These are phyloP conservation scores for Saccharomyces pastorianus DNA, from an alignment of 1,139 yeast genomes.

Conservation along the genomic window DNA sequence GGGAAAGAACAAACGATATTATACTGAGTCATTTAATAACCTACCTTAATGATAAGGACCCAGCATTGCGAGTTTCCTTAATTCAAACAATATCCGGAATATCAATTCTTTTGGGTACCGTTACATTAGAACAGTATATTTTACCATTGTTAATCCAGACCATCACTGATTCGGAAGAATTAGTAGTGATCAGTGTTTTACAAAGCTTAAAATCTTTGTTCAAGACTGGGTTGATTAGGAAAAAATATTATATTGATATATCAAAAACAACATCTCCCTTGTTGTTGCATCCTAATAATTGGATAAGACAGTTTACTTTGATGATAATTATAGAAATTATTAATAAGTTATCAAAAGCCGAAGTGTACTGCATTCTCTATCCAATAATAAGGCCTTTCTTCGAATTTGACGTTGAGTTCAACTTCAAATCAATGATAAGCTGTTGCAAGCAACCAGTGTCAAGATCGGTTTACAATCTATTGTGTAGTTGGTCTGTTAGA, in stretches of 20 bases:
- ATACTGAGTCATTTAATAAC: conserved; percentile 86
- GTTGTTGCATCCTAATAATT: conserved; percentile 76
- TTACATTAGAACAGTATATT: conserved; percentile 79
- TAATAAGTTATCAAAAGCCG: conserved; percentile 61
- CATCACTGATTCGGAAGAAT: conserved; percentile 72
- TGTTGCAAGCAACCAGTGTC: conserved; percentile 61
- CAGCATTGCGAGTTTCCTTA: conserved; percentile 60
- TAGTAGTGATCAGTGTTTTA: conserved; percentile 69
- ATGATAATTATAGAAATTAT: conserved; percentile 56
- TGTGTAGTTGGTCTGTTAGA: conserved; percentile 64
- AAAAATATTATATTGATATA: conserved; percentile 44
- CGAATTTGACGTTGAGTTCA: conserved; percentile 64
- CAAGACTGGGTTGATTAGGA: conserved; percentile 46
- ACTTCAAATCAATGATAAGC: conserved; percentile 57
- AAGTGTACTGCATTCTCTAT: conserved; percentile 69
- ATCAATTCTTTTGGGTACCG: conserved; percentile 72
- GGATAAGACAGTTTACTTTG: conserved; percentile 70
- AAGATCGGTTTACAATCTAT: conserved; percentile 55
- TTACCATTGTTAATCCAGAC: conserved; percentile 80
- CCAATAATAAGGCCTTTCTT: conserved; percentile 76
- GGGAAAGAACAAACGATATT: conserved; percentile 79
- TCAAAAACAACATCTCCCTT: conserved; percentile 43
- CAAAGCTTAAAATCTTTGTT: conserved; percentile 54
- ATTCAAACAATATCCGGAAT: conserved; percentile 70
- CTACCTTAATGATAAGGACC: conserved; percentile 72